A percentile compares a stretch with the other conserved stretches of the same genome.
These are phyloP conservation scores for Cunninghamia lanceolata DNA, from an alignment of 75 land plant species.

Conservation along the genomic window DNA sequence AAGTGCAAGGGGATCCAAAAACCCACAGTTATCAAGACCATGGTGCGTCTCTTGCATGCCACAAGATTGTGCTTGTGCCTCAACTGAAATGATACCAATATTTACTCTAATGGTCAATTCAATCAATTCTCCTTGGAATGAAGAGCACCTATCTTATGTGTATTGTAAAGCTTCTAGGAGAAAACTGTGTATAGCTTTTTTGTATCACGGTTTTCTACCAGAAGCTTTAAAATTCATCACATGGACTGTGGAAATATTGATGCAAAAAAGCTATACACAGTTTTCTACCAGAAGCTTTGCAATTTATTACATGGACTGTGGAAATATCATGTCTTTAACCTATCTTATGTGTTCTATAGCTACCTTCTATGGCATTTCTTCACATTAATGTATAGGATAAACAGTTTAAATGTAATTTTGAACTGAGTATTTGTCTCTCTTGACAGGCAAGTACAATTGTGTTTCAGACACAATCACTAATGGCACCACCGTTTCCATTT, in stretches of 20 bases:
- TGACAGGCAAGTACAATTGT: background rate
- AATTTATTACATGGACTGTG: background rate
- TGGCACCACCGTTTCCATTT: background rate
- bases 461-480: constrained; percentile 1
- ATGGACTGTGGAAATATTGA: too few relatives aligned
- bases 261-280: too few relatives aligned
- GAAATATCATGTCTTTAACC: background rate
- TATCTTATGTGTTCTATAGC: background rate
- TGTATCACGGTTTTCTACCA: too few relatives aligned
- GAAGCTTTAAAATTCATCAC: too few relatives aligned
- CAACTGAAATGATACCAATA: background rate
- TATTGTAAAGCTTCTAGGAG: background rate
- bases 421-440: background rate
- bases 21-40: background rate
- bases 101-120: background rate
- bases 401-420: background rate
- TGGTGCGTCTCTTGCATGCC: background rate
- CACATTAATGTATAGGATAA: background rate
- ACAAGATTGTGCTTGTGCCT: background rate
- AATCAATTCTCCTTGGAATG: background rate
- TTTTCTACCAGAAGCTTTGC: background rate
- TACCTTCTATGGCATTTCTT: background rate
- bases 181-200: too few relatives aligned
- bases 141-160: background rate
- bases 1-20: background rate